Evolutionary conservation across 768 basidiomycete species (phyloP), one percentile per base, ranked within the genome.

Genomic region (Suillus placidus): DNA sequence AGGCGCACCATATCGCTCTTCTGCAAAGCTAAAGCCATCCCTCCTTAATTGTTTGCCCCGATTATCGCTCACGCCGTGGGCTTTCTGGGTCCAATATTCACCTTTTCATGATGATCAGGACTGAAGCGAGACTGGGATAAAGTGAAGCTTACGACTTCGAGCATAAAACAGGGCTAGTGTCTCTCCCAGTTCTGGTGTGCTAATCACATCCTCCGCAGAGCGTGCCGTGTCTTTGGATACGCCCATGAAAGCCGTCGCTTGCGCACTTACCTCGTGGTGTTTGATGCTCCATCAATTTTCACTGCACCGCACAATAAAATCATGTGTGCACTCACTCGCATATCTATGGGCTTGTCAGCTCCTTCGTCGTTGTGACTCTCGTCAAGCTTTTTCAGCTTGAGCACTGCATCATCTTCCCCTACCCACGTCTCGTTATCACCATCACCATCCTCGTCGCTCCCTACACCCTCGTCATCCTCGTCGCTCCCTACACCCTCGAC

Each of bases 171-270:
- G 82, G 0, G 93, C 89, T 9, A 95, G 77, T 0, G 91, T 91
- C 75, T 97, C 95, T 13, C 93, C 93, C 0, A 93, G 93, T 4
- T 90, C 80, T 0, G 95, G 95, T 0, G 93, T 95, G 70, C 89
- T 91, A 34, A 91, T 73, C 0, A 85, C 76, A 65, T 95, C 93
- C 71, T 94, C 93, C 0, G 84, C 80, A 1, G 90, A 85, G 5
- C 88, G 82, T 2, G 75, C 66, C 6, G 81, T 77, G 26, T 80
- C 79, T 63, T 87, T 87, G 9, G 88, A 76, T 0, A 88, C 88
- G 6, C 88, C 91, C 83, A 93, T 84, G 72, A 90, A 87, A 0
- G 76, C 81, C 0, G 79, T 77, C 1, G 85, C 86, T 64, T 79
- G 75, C 23, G 76, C 73, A 1, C 81, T 79, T 7, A 88, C 68